Percentiles rank a stretch among this genome's conserved stretches.
These are phyloP conservation scores for Salicornia ramosissima DNA, from an alignment of 148 eudicot genomes.

Conservation along the genomic window DNA sequence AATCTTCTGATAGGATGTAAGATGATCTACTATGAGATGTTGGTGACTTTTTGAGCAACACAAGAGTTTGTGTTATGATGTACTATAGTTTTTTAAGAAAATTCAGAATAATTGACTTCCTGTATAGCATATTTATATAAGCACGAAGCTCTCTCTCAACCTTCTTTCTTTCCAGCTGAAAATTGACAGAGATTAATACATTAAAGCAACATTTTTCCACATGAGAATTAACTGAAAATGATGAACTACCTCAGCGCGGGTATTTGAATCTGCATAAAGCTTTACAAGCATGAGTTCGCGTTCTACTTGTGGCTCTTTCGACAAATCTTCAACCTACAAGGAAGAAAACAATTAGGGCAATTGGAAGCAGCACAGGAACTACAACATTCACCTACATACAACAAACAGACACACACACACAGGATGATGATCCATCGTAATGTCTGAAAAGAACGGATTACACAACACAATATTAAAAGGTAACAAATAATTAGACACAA, in stretches of 20 bases:
- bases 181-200: not conserved
- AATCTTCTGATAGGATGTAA: too few species aligned
- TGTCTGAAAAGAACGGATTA: too few species aligned
- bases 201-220: not conserved
- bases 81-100: too few species aligned
- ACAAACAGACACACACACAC: too few species aligned
- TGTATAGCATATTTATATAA: not conserved
- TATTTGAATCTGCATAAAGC: constrained; percentile 40
- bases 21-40: too few species aligned
- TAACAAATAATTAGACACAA: too few species aligned
- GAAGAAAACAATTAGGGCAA: constrained; percentile 5
- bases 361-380: not conserved
- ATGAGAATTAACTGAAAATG: constrained; percentile 4
- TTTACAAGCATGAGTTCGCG: constrained; percentile 67
- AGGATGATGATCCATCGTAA: too few species aligned
- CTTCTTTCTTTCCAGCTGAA: constrained; percentile 1
- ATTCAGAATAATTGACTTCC: not conserved
- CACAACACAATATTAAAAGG: too few species aligned
- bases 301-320: constrained; percentile 63
- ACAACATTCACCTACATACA: not conserved
- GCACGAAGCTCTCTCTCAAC: not conserved
- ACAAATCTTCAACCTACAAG: constrained; percentile 56
- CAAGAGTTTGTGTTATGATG: too few species aligned
- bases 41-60: too few species aligned
- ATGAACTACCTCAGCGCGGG: constrained; percentile 48